Evolutionary conservation across 1,284 basidiomycete genomes (phyloP).

Genomic region (Trichosporon faecale): DNA sequence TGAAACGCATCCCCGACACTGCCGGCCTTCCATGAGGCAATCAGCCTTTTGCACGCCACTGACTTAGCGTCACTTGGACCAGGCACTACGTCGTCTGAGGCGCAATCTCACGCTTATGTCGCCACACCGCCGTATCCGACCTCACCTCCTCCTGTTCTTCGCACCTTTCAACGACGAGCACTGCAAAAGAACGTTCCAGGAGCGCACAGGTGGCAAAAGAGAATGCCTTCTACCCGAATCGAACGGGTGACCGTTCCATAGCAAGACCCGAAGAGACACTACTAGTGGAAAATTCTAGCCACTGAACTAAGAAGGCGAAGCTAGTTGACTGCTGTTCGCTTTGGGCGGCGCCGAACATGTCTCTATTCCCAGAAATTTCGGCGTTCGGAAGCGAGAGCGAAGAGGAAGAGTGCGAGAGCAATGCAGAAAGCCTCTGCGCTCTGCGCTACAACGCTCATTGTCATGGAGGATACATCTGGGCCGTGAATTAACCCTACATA

Average conservation of each 20-base stretch:
- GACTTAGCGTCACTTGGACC: neutral
- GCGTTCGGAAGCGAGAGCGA: neutral
- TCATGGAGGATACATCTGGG: neutral
- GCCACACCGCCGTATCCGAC: no score
- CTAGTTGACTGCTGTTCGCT: neutral
- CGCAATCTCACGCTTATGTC: no score
- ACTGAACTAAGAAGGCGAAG: conserved; percentile 10
- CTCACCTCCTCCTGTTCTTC: no score
- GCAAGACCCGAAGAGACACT: conserved; percentile 3
- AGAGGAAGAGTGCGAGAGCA: no score
- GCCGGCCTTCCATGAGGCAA: neutral
- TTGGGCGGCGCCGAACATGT: neutral
- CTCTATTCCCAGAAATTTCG: neutral
- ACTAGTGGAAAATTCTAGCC: conserved; percentile 11
- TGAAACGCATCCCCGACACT: neutral
- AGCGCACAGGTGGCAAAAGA: neutral
- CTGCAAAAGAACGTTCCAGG: neutral
- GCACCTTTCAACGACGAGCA: neutral
- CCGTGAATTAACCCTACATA: neutral
- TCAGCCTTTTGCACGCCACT: neutral
- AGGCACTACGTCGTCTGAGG: neutral
- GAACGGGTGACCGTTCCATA: conserved; percentile 10
- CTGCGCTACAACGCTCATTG: neutral
- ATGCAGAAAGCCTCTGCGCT: no score
- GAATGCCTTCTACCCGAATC: conserved; percentile 11